Base-by-base conservation (phyloP, 441 rosid genomes). In the Croton setiger region DNA sequence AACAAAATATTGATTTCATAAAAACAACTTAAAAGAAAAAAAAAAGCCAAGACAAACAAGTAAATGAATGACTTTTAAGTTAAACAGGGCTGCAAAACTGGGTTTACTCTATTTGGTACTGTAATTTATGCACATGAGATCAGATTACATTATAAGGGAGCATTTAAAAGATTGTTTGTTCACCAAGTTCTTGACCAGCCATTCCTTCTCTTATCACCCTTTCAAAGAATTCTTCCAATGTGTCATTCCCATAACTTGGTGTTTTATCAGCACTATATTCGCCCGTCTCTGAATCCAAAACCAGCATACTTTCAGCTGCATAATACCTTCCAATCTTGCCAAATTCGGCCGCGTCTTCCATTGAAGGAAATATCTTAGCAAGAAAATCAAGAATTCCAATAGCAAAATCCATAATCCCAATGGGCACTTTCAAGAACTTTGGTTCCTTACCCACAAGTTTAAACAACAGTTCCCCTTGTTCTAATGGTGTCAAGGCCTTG, bases 291-390 rank as follows among this genome's bases (percentile, higher is more conserved):
- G 88, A 85, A 80, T 93, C 97, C 80, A 85, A 78, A 72, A 91
- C 12, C 84, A 93, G 71, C 96, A 91, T 91, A 73, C 98, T 94
- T 80, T 94, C 97, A 1, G 91, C 97, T 0, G 98, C 97, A 67
- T 93, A 93, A 44, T 91, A 93, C 84, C 96, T 84, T 60, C 96
- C 97, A 2, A 93, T 93, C 77, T 91, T 93, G 66, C 97, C 98
- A 74, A 81, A 93, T 87, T 93, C 98, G 0, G 97, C 98, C 6
- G 96, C 93, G 27, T 93, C 98, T 78, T 85, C 95, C 86, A 91
- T 67, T 0, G 84, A 58, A 60, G 97, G 98, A 71, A 93, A 85
- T 48, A 93, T 72, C 81, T 86, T 88, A 3, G 85, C 87, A 9
- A 91, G 76, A 67, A 79, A 85, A 77, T 89, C 96, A 60, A 94